phyloP scores from a whole-genome alignment of 2,329 filamentous ascomycete genomes.

The Cladophialophora psammophila region DNA sequence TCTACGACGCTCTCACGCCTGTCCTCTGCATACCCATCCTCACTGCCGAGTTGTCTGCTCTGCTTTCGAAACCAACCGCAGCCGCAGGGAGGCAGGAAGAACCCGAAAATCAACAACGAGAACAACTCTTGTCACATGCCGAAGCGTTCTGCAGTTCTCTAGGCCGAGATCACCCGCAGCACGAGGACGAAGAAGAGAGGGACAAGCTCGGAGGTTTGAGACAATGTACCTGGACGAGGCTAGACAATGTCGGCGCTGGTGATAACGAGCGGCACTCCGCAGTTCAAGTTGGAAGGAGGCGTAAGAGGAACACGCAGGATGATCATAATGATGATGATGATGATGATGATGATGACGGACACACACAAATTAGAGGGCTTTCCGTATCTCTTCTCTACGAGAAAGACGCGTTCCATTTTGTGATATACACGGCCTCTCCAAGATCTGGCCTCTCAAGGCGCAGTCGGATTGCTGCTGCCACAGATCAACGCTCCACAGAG shows the following conservation, averaged over 20 bases:
- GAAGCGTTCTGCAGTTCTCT: constrained; percentile 25
- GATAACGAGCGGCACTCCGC: not conserved
- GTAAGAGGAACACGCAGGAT: constrained; percentile 13
- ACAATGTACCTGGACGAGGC: constrained; percentile 27
- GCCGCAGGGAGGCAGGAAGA: constrained; percentile 10
- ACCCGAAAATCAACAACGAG: constrained; percentile 2
- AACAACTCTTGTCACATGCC: constrained; percentile 26
- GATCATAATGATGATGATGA: not conserved
- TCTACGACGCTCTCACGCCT: constrained; percentile 35
- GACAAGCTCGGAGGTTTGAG: constrained; percentile 32
- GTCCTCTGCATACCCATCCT: constrained; percentile 22
- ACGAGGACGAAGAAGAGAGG: constrained; percentile 36
- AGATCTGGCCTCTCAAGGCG: constrained; percentile 16
- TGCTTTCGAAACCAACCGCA: constrained; percentile 15
- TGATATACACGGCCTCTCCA: constrained; percentile 26
- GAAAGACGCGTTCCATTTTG: constrained; percentile 31
- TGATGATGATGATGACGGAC: not conserved
- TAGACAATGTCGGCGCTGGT: constrained; percentile 6
- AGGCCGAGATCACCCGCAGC: constrained; percentile 19
- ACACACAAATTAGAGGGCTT: constrained; percentile 13
- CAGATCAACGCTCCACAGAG: not conserved
- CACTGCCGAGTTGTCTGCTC: constrained; percentile 16
- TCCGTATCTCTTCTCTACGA: constrained; percentile 34
- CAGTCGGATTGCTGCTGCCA: constrained; percentile 8
- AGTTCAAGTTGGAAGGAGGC: constrained; percentile 13